These are phyloP conservation scores for Bidens hawaiensis DNA, from an alignment of 140 eudicot species.

Conservation along the genomic window DNA sequence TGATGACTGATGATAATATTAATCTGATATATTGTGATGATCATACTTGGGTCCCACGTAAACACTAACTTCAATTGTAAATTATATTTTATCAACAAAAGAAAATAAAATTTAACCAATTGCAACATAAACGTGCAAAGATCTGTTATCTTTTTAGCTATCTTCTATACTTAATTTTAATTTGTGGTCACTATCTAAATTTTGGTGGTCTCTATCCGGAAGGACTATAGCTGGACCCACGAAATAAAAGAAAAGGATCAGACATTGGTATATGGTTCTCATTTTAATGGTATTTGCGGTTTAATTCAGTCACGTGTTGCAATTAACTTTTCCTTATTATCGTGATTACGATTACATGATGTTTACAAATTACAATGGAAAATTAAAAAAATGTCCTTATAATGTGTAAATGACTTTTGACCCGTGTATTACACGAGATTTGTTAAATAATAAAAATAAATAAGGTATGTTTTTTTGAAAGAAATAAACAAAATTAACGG, in stretches of 20 bases:
- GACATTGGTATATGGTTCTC: slow-evolving; percentile 11
- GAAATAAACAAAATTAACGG: too few species aligned
- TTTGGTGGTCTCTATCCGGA: slow-evolving; percentile 1
- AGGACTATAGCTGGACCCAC: background rate
- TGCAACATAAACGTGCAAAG: slow-evolving; percentile 4
- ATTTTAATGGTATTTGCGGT: background rate
- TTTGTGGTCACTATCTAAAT: slow-evolving; percentile 3
- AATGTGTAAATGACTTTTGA: too few species aligned
- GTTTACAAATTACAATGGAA: too few species aligned
- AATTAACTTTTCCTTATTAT: background rate
- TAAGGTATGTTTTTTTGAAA: too few species aligned
- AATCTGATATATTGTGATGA: background rate
- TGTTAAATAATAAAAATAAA: too few species aligned
- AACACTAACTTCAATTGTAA: background rate
- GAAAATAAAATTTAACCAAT: background rate
- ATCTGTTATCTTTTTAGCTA: background rate
- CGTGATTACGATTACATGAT: too few species aligned
- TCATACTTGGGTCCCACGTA: background rate
- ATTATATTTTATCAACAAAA: background rate
- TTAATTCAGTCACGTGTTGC: background rate
- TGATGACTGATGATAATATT: background rate
- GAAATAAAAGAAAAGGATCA: background rate
- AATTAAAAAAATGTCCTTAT: too few species aligned
- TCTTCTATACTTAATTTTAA: background rate
- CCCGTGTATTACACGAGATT: too few species aligned